Percentiles rank a stretch among this genome's conserved stretches.
Conservation (phyloP, 257 asterid genomes). For the Verbena officinalis region DNA sequence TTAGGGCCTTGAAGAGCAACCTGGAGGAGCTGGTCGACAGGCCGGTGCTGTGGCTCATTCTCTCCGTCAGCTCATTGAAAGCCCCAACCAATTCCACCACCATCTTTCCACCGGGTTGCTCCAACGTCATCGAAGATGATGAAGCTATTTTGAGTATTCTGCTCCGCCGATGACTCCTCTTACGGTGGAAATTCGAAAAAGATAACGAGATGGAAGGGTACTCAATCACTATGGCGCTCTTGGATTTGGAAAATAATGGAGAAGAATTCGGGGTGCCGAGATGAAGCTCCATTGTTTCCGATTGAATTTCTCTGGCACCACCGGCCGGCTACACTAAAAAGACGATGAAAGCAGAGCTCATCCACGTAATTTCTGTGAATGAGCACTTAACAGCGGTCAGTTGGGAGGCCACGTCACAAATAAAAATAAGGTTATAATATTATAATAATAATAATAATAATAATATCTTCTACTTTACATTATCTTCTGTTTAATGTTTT, state of each 20-base stretch:
- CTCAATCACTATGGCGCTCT: background rate
- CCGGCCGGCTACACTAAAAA: background rate
- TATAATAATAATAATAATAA: too few species aligned
- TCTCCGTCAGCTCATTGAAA: conserved; percentile 80
- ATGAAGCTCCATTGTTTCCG: conserved; percentile 24
- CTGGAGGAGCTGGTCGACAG: conserved; percentile 65
- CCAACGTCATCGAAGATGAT: conserved; percentile 37
- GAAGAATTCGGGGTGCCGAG: conserved; percentile 13
- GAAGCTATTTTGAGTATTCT: conserved; percentile 15
- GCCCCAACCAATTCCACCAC: conserved; percentile 91
- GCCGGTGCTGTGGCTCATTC: conserved; percentile 51
- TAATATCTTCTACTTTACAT: too few species aligned
- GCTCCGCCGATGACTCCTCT: background rate
- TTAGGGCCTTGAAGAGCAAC: conserved; percentile 76
- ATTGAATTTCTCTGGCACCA: background rate
- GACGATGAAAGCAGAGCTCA: background rate
- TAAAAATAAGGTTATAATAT: too few species aligned
- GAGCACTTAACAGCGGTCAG: background rate
- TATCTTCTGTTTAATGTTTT: too few species aligned
- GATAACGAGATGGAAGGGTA: conserved; percentile 21
- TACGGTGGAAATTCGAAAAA: conserved; percentile 7
- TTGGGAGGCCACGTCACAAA: conserved; percentile 22
- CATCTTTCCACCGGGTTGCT: conserved; percentile 97
- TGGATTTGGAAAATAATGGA: conserved; percentile 18
- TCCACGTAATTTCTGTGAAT: background rate